Base-by-base conservation (phyloP, 2,329 filamentous ascomycete species). In the Pseudocercospora eumusae region DNA sequence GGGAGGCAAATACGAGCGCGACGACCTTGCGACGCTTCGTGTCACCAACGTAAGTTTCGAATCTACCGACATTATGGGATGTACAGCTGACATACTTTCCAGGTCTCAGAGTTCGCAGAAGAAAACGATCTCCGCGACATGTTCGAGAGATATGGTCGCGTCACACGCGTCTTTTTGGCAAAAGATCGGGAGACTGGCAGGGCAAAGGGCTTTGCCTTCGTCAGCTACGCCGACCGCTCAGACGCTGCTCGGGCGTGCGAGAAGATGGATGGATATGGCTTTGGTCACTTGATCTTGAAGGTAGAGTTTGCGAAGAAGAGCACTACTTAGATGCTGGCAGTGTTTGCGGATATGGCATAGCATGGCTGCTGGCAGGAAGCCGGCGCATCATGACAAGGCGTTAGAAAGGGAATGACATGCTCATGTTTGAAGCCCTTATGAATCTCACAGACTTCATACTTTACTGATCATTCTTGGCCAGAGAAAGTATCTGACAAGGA, bases 201-300 rank as follows among this genome's bases (percentile, higher is more conserved):
- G 77, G 95, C 95, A 71, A 99, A 99, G 87, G 95, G 95, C 66
- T 99, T 99, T 77, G 96, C 96, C 25, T 99, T 99, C 78, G 96
- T 99, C 83, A 96, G 91, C 79, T 99, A 95, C 75, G 91, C 89
- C 64, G 95, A 99, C 78, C 84, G 95, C 70, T 79, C 83, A 70
- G 95, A 99, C 78, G 95, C 95, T 70, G 90, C 91, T 71, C 91
- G 90, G 82, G 95, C 95, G 44, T 96, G 91, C 81, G 89, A 90
- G 81, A 97, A 96, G 86, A 93, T 99, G 91, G 95, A 99, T 80
- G 95, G 95, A 74, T 97, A 77, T 69, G 91, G 91, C 80, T 93
- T 92, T 82, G 89, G 90, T 78, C 91, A 95, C 81, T 83, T 95
- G 73, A 95, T 95, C 77, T 80, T 95, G 73, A 85, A 89, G 76